Base-by-base conservation (phyloP, 345 rosid species). In the Toxicodendron radicans region DNA sequence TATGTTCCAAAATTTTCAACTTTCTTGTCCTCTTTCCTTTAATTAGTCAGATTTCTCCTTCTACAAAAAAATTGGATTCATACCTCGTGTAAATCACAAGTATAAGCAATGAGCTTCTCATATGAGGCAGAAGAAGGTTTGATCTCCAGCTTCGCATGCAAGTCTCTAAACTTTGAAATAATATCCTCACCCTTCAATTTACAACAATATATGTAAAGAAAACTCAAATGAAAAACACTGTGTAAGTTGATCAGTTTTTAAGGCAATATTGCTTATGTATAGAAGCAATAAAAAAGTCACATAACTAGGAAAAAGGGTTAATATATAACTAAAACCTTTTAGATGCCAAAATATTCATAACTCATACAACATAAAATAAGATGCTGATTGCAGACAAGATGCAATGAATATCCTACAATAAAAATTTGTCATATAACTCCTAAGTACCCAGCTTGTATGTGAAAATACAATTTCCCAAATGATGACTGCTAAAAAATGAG, bases 11-110 rank as follows among this genome's bases (percentile, higher is more conserved):
- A 18, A 33, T 32, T 49, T 30, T 21, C 8, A 59, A 11, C 21
- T 35, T 71, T 58, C 24, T 49, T 21, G 49, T 60, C 57, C 5
- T 45, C 30, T 71, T 20, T 16, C 10, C 23, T 21, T 23, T 59
- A 59, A 32, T 46, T 46, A 56, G 64, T 35, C 58, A 46, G n/a
- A 23, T 58, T 63, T 63, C 49, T 54, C 43, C 68, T 68, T 77
- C 27, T 20, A 69, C 48, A 16, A 5, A n/a, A 73, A 67, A 32
- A 20, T 58, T 68, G 10, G 54, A 52, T 30, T 58, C 76, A n/a
- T 85, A 93, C 98, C 98, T 91, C 77, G 23, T 32, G 70, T 45
- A 78, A 81, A 56, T 82, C 82, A 78, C 99, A 93, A 69, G 79
- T 49, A 81, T 78, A 83, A 58, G 70, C 41, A 68, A 91, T 79